phyloP scores from a whole-genome alignment of 2,329 filamentous ascomycete genomes.

The Botrytis tulipae region DNA sequence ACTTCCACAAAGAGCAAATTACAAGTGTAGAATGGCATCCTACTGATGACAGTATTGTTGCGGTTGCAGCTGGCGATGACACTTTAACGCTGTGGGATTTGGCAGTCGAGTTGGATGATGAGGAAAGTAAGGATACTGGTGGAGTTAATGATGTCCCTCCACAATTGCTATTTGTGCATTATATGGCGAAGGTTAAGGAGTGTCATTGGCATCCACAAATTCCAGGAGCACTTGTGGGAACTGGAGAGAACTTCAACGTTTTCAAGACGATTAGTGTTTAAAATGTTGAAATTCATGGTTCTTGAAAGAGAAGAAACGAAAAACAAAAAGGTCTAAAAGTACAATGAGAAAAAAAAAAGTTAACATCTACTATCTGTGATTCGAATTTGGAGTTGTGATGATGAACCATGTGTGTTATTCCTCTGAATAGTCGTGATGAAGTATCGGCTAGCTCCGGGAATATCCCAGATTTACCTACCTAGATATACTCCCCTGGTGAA shows the following conservation, averaged over 20 bases:
- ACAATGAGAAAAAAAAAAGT: conserved; percentile 13
- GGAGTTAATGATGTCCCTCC: conserved; percentile 88
- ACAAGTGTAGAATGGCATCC: conserved; percentile 97
- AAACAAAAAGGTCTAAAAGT: neutral
- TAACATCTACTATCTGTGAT: neutral
- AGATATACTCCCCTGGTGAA: neutral
- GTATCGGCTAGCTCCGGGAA: neutral
- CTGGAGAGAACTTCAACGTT: conserved; percentile 82
- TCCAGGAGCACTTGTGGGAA: conserved; percentile 83
- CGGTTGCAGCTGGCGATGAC: conserved; percentile 88
- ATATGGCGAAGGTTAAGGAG: conserved; percentile 92
- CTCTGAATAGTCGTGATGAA: neutral
- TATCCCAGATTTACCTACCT: neutral
- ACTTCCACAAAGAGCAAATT: conserved; percentile 95
- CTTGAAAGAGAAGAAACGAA: neutral
- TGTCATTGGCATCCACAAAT: conserved; percentile 98
- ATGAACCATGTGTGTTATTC: neutral
- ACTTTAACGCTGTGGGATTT: conserved; percentile 96
- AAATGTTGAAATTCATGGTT: neutral
- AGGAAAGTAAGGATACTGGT: conserved; percentile 87
- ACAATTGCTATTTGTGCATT: conserved; percentile 94
- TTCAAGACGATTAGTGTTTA: conserved; percentile 83
- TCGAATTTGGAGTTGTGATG: neutral
- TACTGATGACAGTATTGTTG: conserved; percentile 91
- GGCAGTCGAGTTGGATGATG: conserved; percentile 93